Conservation (phyloP, 805 yeast species). For the Candida ovalis region DNA sequence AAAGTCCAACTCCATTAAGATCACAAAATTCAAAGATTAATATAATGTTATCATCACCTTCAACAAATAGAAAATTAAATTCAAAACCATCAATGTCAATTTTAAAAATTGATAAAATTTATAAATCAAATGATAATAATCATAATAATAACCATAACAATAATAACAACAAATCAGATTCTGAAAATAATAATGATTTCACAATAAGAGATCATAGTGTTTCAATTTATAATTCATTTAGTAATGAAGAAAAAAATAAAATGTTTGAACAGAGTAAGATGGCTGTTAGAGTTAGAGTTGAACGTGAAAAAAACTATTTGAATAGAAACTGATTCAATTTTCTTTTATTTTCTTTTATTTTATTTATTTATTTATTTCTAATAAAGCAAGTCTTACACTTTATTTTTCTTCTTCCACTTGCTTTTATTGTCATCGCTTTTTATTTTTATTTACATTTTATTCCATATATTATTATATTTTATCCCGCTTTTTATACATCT, state of each 20-base stretch:
- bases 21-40: constrained; percentile 13
- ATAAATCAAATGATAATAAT: constrained; percentile 7
- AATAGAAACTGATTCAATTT: background rate
- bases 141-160: constrained; percentile 14
- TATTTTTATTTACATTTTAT: too few relatives aligned
- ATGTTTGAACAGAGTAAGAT: constrained; percentile 30
- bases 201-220: constrained; percentile 11
- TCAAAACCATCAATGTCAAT: constrained; percentile 25
- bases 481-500: too few relatives aligned
- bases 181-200: constrained; percentile 3
- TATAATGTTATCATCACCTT: constrained; percentile 1
- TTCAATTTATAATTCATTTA: constrained; percentile 12
- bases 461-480: too few relatives aligned
- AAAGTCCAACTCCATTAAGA: constrained; percentile 14
- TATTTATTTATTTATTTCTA: background rate
- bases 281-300: constrained; percentile 34
- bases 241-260: constrained; percentile 24
- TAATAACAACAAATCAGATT: background rate
- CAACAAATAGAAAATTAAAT: constrained; percentile 10
- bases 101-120: constrained; percentile 19
- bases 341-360: background rate
- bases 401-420: too few relatives aligned
- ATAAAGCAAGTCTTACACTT: background rate
- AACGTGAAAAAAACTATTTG: constrained; percentile 26
- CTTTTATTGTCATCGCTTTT: too few relatives aligned